Base-by-base conservation (phyloP, 2,329 filamentous ascomycete genomes). In the Phialocephala subalpina region DNA sequence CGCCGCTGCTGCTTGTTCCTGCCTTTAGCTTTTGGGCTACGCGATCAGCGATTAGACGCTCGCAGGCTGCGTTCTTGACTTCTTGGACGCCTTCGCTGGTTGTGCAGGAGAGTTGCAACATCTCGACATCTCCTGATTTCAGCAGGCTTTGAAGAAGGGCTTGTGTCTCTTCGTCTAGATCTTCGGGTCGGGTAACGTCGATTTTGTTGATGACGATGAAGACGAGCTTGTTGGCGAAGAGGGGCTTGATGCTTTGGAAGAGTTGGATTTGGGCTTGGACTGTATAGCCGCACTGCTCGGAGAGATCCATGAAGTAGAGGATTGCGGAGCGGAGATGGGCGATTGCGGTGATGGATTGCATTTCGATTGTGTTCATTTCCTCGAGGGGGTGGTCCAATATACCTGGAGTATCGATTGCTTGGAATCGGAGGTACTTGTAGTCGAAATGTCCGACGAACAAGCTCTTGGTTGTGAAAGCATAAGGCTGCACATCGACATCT, bases 291-390 rank as follows among this genome's bases (percentile, higher is more conserved):
- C 94, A 97, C 83, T 97, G 93, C 83, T 97, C 95, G 25, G 92
- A 97, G 68, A 97, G 84, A 83, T 98, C 95, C 92, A 98, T 97
- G 78, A 98, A 98, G 81, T 98, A 98, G 67, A 98, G 84, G 70
- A 99, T 97, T 64, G 95, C 95, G 49, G 94, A 97, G 74, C 95
- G 89, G 77, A 99, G 85, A 83, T 99, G 97, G 60, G 96, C 96
- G 82, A 99, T 97, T 12, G 97, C 96, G 20, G 95, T 98, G 73
- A 99, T 97, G 68, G 92, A 92, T 84, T 98, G 96, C 93, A 98
- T 98, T 82, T 99, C 96, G 77, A 99, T 99, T 3, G 96, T 98
- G 82, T 97, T 97, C 96, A 98, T 99, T 83, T 98, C 96, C 81
- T 98, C 96, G 9, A 99, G 88, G 40, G 95, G 94, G 79, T 99